A percentile compares a stretch with the other conserved stretches of the same genome.
These are phyloP conservation scores for Luffa acutangula DNA, from an alignment of 306 rosid species.

Conservation along the genomic window DNA sequence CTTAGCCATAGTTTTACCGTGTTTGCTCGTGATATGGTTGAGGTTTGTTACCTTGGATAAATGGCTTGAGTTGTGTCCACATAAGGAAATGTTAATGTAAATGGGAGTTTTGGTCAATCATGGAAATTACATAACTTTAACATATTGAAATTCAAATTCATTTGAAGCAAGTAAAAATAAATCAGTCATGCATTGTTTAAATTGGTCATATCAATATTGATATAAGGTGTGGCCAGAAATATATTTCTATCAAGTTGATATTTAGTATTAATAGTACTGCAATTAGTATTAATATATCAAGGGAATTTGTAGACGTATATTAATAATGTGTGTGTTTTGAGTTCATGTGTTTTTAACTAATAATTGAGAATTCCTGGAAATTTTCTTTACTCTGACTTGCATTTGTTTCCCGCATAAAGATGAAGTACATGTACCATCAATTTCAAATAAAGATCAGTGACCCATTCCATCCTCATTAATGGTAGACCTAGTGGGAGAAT, in stretches of 20 bases:
- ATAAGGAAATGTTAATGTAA: neutral
- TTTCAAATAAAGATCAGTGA: no score
- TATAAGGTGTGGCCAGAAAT: neutral
- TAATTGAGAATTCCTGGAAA: neutral
- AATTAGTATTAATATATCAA: neutral
- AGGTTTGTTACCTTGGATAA: slow-evolving; percentile 43
- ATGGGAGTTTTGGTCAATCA: neutral
- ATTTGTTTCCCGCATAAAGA: neutral
- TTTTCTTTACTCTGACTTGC: neutral
- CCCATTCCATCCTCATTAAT: no score
- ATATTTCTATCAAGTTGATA: neutral
- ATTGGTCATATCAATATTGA: neutral
- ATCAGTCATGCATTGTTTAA: neutral
- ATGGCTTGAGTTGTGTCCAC: neutral
- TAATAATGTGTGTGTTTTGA: neutral
- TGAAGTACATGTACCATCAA: neutral
- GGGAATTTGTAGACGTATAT: neutral
- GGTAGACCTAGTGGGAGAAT: no score
- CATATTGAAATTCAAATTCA: neutral
- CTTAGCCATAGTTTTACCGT: slow-evolving; percentile 85
- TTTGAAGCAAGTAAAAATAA: neutral
- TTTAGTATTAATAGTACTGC: neutral
- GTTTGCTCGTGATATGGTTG: slow-evolving; percentile 76
- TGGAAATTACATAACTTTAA: neutral
- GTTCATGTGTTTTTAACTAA: neutral